Conservation (phyloP, 495 filamentous ascomycete genomes). For the Penicillium soppii region DNA sequence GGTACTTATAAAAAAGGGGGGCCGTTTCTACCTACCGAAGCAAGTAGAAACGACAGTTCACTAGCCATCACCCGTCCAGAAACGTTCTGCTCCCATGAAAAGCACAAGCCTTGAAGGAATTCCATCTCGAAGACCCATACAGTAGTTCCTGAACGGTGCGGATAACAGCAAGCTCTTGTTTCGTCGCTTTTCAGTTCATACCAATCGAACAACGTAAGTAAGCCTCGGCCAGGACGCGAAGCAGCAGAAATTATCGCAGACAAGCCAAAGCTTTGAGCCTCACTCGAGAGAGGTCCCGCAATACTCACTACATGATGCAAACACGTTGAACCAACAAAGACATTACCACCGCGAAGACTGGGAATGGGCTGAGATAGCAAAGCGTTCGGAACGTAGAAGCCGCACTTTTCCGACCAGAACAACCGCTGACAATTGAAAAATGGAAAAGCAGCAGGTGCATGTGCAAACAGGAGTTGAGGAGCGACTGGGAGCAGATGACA, state of each 20-base stretch:
- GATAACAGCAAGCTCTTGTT: conserved; percentile 35
- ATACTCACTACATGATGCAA: conserved; percentile 10
- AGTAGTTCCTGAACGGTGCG: conserved; percentile 18
- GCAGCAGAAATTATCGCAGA: conserved; percentile 47
- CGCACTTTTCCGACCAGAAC: conserved; percentile 6
- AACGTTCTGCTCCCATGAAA: conserved; percentile 25
- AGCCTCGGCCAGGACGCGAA: conserved; percentile 8
- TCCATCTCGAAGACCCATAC: conserved; percentile 18
- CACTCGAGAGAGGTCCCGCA: conserved; percentile 89
- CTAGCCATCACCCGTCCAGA: conserved; percentile 8
- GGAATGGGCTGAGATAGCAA: conserved; percentile 3
- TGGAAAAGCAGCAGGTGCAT: background rate
- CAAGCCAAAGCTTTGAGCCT: conserved; percentile 96
- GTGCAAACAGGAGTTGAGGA: conserved; percentile 19
- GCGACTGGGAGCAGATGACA: conserved; percentile 2
- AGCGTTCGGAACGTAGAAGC: conserved; percentile 9
- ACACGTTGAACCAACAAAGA: conserved; percentile 5
- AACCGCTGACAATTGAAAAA: conserved; percentile 5
- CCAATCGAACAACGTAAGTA: conserved; percentile 3
- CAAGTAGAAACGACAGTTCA: conserved; percentile 38
- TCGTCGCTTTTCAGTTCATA: conserved; percentile 19
- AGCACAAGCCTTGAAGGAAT: conserved; percentile 42
- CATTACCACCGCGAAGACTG: background rate
- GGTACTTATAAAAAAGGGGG: conserved; percentile 64
- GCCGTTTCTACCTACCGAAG: conserved; percentile 47